Base-by-base conservation (phyloP, 2,329 filamentous ascomycete species). In the Fusarium buharicum region DNA sequence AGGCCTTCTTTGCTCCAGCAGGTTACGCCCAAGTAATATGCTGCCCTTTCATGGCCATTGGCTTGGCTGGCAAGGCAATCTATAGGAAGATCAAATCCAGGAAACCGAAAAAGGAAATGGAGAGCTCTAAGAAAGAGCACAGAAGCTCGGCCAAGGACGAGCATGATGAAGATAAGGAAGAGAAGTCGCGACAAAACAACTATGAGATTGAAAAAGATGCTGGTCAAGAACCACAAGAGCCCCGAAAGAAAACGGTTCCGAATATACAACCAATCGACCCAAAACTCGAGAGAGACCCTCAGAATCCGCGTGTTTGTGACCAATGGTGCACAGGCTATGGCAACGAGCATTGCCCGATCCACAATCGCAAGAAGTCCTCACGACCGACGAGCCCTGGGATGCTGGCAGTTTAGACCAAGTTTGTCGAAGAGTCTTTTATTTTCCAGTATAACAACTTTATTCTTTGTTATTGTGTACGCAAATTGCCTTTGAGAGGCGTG, bases 381-480 rank as follows among this genome's bases (percentile, higher is more conserved):
- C 43, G 18, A 13, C 43, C 43, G 5, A 39, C 20, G 1, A 52
- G 50, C 8, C 50, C 50, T 16, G 50, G 43, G 4, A n/a, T 52
- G 3, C 12, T 39, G 18, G 50, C 43, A 11, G 11, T 48, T 14
- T 31, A 14, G 20, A 6, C 20, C 20, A 22, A 22, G 6, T 22
- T 22, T 4, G 4, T 22, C 20, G 20, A 22, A 6, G 20, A 22
- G 4, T 4, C 20, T 4, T 22, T 22, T 4, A 4, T 22, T 4
- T 22, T 22, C 20, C 4, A 22, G 20, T 22, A 22, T 22, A 22
- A 22, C 20, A 22, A n/a, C n/a, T n/a, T n/a, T n/a, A n/a, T n/a
- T n/a, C n/a, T n/a, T n/a, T n/a, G n/a, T n/a, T n/a, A n/a, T n/a
- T n/a, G n/a, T n/a, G n/a, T n/a, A n/a, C n/a, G n/a, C n/a, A n/a